Evolutionary conservation across 768 basidiomycete species (phyloP), one percentile per base, ranked within the genome.

Genomic region (Xerocomellus amylosporus): DNA sequence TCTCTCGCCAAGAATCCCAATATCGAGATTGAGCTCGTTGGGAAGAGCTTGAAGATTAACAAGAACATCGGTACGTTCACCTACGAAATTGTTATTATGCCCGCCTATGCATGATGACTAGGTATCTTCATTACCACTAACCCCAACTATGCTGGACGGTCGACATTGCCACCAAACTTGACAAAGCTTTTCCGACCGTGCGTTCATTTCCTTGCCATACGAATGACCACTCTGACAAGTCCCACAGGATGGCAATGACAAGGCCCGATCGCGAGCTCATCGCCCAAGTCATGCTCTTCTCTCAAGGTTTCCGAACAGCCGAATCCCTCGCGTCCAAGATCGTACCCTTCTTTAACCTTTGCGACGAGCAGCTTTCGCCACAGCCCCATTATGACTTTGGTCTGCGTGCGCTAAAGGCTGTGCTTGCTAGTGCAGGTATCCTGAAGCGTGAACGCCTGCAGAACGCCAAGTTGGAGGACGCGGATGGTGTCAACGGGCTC

Each of bases 381-480:
- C 97, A 99, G 64, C 93, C 95, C 2, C 97, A 99, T 75, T 99
- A 99, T 67, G 97, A 99, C 76, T 99, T 99, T 65, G 97, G 97
- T 74, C 79, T 99, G 31, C 92, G 97, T 58, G 97, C 97, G 4
- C 78, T 99, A 53, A 99, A 99, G 70, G 90, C 97, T 28, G 97
- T 99, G 6, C 79, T 99, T 28, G 86, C 93, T 14, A 97, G 93
- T 67, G 97, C 97, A 41, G 97, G 97, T 82, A 95, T 97, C 57
- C 80, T 99, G 60, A 99, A 98, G 74, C 87, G 97, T 59, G 90
- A 93, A 71, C 85, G 93, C 20, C 74, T 96, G 41, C 82, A 84
- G 58, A 69, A 60, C 37, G 70, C 71, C 22, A 72, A 66, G 36
- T 70, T 72, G 22, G 75, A 78, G n/a, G 73, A 73, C 34, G 65